These are phyloP conservation scores for Bisporella sp. DNA, from an alignment of 2,329 filamentous ascomycete genomes.

Conservation along the genomic window DNA sequence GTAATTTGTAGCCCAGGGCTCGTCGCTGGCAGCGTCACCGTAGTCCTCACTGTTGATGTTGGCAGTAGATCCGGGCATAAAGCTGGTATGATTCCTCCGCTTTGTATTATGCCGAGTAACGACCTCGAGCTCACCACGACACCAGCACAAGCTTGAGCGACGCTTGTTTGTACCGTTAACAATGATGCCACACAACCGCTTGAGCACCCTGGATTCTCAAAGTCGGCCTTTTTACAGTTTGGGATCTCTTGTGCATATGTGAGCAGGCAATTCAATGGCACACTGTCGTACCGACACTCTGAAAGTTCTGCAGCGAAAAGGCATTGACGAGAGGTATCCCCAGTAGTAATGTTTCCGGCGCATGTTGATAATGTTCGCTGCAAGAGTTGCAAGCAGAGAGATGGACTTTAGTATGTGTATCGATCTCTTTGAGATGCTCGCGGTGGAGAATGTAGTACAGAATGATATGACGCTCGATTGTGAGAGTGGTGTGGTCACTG, in stretches of 20 bases:
- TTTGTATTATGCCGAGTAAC: conserved; percentile 24
- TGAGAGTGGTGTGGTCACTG: background rate
- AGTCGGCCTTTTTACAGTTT: conserved; percentile 20
- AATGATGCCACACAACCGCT: conserved; percentile 16
- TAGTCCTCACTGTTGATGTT: conserved; percentile 6
- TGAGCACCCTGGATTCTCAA: conserved; percentile 21
- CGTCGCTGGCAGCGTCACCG: conserved; percentile 7
- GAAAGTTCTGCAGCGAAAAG: conserved; percentile 26
- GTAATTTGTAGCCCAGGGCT: conserved; percentile 7
- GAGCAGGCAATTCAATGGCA: conserved; percentile 19
- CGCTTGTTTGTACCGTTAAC: conserved; percentile 10
- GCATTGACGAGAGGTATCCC: conserved; percentile 17
- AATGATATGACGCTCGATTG: background rate
- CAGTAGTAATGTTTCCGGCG: conserved; percentile 15
- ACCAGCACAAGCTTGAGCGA: conserved; percentile 15
- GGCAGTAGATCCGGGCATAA: conserved; percentile 17
- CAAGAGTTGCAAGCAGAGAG: background rate
- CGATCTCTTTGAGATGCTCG: background rate
- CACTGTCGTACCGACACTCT: conserved; percentile 17
- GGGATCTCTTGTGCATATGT: conserved; percentile 22
- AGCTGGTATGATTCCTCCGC: conserved; percentile 22
- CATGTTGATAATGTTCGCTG: conserved; percentile 12
- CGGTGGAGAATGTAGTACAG: background rate
- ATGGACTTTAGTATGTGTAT: background rate
- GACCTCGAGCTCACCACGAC: conserved; percentile 16